Evolutionary conservation across 495 filamentous ascomycete genomes (phyloP), one percentile per base, ranked within the genome.

Genomic region (Penicillium salamii): DNA sequence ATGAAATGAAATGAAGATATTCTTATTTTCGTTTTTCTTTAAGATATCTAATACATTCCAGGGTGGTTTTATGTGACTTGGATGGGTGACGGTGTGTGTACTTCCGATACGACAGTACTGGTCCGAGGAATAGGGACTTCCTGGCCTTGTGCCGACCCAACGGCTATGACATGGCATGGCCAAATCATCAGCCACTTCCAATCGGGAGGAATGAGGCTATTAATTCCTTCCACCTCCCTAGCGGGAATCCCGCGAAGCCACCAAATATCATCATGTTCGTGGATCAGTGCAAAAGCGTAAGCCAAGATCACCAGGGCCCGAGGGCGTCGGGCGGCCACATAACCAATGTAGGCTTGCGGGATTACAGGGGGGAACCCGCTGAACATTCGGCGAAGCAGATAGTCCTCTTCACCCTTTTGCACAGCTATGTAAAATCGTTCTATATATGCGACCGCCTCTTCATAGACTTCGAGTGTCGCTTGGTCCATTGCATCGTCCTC

Each of bases 231-330:
- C 4, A 74, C 58, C 42, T 76, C 72, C 50, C 62, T 41, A 46
- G 62, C 63, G 7, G 70, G 70, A 24, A 68, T 69, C 8, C 66
- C 57, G 2, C 52, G 64, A 42, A 73, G 49, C 72, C 70, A 77
- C 72, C 74, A 77, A 1, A 66, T 38, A 46, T 64, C 43, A 2
- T 63, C 52, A 18, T 65, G 54, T 15, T 38, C 57, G 11, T 54
- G 55, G 11, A 63, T 46, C 19, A 70, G 42, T 0, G 68, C 66
- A 53, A 75, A 77, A 38, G 60, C 65, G 50, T 75, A 66, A 2
- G 63, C 72, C 7, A 77, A 42, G 11, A 62, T 62, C 2, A 52
- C 43, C 7, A 62, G 50, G 4, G 72, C 70, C 12, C 72, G 66
- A 2, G 72, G 71, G 11, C 57, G 50, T 26, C 41, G 52, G 50